Evolutionary conservation across 495 filamentous ascomycete genomes (phyloP), one percentile per base, ranked within the genome.

Genomic region (Xylaria intraflava): DNA sequence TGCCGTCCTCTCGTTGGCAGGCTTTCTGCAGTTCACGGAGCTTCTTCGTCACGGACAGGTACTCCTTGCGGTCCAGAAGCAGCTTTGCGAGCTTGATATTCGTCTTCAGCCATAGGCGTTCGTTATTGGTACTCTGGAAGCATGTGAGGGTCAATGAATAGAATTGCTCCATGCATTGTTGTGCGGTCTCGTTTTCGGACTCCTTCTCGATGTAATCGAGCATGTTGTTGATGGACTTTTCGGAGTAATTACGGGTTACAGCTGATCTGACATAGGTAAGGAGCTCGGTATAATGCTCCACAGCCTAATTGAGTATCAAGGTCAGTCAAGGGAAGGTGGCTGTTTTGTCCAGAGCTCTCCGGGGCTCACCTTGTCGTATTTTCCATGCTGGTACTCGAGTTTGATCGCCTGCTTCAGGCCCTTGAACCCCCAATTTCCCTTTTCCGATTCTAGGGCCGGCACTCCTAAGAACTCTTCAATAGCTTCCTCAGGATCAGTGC

Each of bases 151-250:
- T 97, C 62, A 89, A 71, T 8, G 89, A 92, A 69, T 97, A 98
- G 77, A 98, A 96, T 53, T 89, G 78, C 69, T 96, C 93, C 83
- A 97, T 95, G 71, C 86, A 95, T 54, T 85, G 74, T 62, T 86
- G 85, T 1, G 89, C 89, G 46, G 77, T 78, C 12, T 85, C 80
- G 59, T 89, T 84, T 62, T 90, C 92, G 23, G 89, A 87, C 40
- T 83, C 83, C 69, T 96, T 96, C 72, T 96, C 91, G 64, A 98
- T 94, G 69, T 86, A 95, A 72, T 97, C 95, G 26, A 98, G 88
- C 85, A 98, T 96, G 66, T 96, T 98, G 73, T 96, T 96, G 70
- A 98, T 95, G 9, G 92, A 96, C 69, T 97, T 98, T 68, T 98
- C 93, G 8, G 94, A 96, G 69, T 97, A 96, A 69, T 97, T 98